Percentiles rank a stretch among this genome's conserved stretches.
Evolutionary conservation across 2,329 filamentous ascomycete species (phyloP).

Genomic region (Botrytis byssoidea): DNA sequence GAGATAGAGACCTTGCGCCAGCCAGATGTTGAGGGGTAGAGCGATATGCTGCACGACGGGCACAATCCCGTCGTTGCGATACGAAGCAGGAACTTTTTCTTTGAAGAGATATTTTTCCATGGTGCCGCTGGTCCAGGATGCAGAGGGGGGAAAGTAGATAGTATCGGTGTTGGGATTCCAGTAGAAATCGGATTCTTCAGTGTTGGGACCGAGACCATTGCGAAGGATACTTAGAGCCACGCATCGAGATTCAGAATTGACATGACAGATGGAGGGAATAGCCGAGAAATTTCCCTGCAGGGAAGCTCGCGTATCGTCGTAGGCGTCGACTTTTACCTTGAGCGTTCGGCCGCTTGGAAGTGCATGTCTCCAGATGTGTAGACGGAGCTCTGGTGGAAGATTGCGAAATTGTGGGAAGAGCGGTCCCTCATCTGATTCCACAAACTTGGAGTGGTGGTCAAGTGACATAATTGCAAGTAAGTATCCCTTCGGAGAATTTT

Average conservation of each 20-base stretch:
- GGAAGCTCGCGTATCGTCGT: neutral
- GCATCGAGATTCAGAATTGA: constrained; percentile 19
- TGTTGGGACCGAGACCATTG: neutral
- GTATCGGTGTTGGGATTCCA: constrained; percentile 13
- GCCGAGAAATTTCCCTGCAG: constrained; percentile 22
- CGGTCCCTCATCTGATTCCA: neutral
- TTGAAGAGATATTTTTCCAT: neutral
- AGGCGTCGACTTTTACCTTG: constrained; percentile 3
- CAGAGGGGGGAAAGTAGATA: constrained; percentile 1
- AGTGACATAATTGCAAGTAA: neutral
- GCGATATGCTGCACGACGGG: neutral
- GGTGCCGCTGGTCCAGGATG: constrained; percentile 9
- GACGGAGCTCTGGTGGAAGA: constrained; percentile 6
- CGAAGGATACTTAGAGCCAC: neutral
- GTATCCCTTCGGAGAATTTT: neutral
- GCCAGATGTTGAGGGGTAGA: neutral
- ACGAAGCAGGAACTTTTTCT: neutral
- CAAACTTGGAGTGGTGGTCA: neutral
- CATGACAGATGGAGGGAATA: constrained; percentile 25
- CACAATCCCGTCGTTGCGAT: neutral
- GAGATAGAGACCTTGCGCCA: neutral
- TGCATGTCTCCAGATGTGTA: neutral
- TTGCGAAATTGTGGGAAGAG: neutral
- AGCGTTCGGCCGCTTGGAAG: constrained; percentile 6
- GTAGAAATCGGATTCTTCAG: neutral